These are phyloP conservation scores for Helichrysum umbraculigerum DNA, from an alignment of 129 eudicot species.

Conservation along the genomic window DNA sequence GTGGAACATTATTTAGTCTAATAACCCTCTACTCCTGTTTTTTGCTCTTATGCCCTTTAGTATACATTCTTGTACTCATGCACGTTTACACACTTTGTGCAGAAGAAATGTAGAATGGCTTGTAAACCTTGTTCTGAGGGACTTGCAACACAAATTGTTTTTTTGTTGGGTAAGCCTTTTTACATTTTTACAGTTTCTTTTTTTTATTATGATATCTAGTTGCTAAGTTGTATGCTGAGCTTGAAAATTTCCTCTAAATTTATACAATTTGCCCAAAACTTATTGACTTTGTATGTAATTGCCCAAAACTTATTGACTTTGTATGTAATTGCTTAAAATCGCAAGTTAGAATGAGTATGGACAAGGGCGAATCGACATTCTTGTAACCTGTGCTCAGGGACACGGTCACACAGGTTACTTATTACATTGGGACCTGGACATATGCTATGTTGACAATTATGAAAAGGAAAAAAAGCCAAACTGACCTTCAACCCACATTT, in stretches of 20 bases:
- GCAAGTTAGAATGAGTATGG: background rate
- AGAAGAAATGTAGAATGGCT: constrained; percentile 46
- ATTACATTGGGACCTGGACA: too few relatives aligned
- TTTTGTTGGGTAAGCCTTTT: constrained; percentile 58
- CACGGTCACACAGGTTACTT: too few relatives aligned
- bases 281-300: too few relatives aligned
- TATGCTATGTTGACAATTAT: too few relatives aligned
- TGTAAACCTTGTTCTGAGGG: constrained; percentile 55
- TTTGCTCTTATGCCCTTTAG: background rate
- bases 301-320: too few relatives aligned
- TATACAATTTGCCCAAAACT: too few relatives aligned
- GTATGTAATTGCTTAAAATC: background rate
- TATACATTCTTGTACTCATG: constrained; percentile 3
- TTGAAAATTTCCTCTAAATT: background rate
- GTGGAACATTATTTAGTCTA: too few relatives aligned
- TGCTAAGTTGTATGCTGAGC: background rate
- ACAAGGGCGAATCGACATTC: too few relatives aligned
- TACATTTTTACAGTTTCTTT: background rate
- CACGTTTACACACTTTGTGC: constrained; percentile 29
- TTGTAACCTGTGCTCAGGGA: too few relatives aligned
- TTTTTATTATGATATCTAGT: background rate
- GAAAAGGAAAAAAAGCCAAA: too few relatives aligned
- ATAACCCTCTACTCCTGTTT: too few relatives aligned
- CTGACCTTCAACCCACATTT: too few relatives aligned
- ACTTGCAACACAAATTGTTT: constrained; percentile 44